Evolutionary conservation across 2,329 filamentous ascomycete species (phyloP).

Genomic region (Aurifilum marmelostoma): DNA sequence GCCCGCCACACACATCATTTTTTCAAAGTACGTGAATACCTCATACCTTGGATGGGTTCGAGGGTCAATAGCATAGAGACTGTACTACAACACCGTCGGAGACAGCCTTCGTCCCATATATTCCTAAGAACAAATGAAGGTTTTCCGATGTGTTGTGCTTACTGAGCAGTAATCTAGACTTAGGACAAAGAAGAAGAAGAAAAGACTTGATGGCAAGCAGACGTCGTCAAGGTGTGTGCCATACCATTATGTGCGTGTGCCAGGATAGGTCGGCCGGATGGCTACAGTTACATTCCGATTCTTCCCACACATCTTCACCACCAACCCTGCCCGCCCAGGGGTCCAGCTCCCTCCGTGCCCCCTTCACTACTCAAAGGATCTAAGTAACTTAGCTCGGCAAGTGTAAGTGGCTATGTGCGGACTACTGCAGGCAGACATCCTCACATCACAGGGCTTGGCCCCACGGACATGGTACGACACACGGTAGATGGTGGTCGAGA

Average conservation of each 20-base stretch:
- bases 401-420: neutral
- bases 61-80: too few relatives aligned
- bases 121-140: too few relatives aligned
- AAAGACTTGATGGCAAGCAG: too few relatives aligned
- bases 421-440: neutral
- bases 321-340: neutral
- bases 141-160: too few relatives aligned
- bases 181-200: too few relatives aligned
- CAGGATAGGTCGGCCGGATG: neutral
- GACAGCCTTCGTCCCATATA: too few relatives aligned
- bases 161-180: too few relatives aligned
- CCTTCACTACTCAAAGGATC: neutral
- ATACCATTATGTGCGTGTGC: neutral
- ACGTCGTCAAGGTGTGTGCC: too few relatives aligned
- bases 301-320: neutral
- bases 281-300: neutral
- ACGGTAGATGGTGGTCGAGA: too few relatives aligned
- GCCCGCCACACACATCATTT: neutral
- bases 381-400: neutral
- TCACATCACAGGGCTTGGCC: neutral
- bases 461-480: too few relatives aligned
- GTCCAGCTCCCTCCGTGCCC: neutral
- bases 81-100: too few relatives aligned
- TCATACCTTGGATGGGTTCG: too few relatives aligned
- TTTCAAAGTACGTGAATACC: neutral